Base-by-base conservation (phyloP, 441 rosid species). In the Populus tomentosa region DNA sequence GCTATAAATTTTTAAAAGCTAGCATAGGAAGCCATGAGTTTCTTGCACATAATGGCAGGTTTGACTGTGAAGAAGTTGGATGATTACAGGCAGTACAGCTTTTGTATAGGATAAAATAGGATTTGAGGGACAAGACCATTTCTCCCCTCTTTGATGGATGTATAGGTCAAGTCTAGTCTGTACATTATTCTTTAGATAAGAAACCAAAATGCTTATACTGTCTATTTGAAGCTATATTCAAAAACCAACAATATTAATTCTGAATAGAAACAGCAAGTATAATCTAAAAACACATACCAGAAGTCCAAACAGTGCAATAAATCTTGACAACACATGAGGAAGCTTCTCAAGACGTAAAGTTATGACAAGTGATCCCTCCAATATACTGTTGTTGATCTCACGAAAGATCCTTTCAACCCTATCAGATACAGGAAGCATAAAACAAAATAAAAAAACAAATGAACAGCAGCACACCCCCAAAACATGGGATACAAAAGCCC, bases 321-420 rank as follows among this genome's bases (percentile, higher is more conserved):
- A 92, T 88, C 91, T 93, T 86, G 90, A 86, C 80, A 91, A 83
- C 68, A 94, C 98, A 70, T 91, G 77, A 68, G 89, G 91, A 86
- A 97, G 97, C 88, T 92, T 97, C 88, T 84, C 80, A 77, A 97
- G 90, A n/a, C 73, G 30, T 79, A 97, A 85, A 62, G 98, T 93
- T 78, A 95, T 46, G 79, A 94, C 85, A 82, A 97, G 95, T 61
- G 97, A 92, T 40, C 80, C 87, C 84, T 84, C 88, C 71, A 23
- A 65, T 77, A 93, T 88, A 81, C 99, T 94, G 86, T 87, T 83
- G 85, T 85, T 88, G 75, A 95, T 92, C 87, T 93, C 97, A 65
- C 89, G 87, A 83, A 90, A 97, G 76, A 94, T 94, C 80, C 93
- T 91, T 84, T 95, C 99, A 77, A 95, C 96, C 99, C 99, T 97